Evolutionary conservation across 352 stramenopile genomes (phyloP), one percentile per base, ranked within the genome.

Genomic region (Globisporangium nunn): DNA sequence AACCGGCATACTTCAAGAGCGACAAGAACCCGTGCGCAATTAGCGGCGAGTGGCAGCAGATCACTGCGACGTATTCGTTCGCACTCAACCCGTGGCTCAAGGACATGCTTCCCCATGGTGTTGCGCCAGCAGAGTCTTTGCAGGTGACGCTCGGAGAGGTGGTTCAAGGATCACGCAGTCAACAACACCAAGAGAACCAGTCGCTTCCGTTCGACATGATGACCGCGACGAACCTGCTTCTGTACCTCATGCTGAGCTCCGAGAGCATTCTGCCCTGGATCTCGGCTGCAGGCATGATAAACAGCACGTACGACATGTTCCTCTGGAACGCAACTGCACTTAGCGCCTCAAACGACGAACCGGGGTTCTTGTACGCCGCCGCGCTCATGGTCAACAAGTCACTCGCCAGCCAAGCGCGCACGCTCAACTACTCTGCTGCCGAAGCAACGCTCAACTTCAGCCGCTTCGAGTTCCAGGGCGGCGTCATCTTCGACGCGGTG

Each of bases 401-500:
- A 12, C 47, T 66, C 6, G 4, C 12, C 43, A 11, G 30, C 5
- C 60, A 66, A 31, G 56, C 47, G 7, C n/a, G 6, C 18, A 44
- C 18, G 40, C 46, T 64, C n/a, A 59, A 64, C 53, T 64, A 56
- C 33, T 55, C 59, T 0, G 48, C 56, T 5, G 49, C 45, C 11
- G 56, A 67, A 23, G 46, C 52, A 10, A 61, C 61, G 40, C 66
- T 75, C 31, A 75, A 70, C 45, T 60, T 63, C 4, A 74, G 61
- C 11, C 70, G 53, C 35, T 52, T 70, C 6, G 49, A 46, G 18
- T 41, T 78, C n/a, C 72, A 68, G 7, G 35, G 33, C 5, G 58
- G 72, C 52, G 62, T 77, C 35, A 51, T 58, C 7, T 79, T 75
- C 47, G 71, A 79, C 18, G 63, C 59, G 17, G 66, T 77, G 50